Evolutionary conservation across 2,329 filamentous ascomycete genomes (phyloP).

Genomic region (Chaetomium globosum): DNA sequence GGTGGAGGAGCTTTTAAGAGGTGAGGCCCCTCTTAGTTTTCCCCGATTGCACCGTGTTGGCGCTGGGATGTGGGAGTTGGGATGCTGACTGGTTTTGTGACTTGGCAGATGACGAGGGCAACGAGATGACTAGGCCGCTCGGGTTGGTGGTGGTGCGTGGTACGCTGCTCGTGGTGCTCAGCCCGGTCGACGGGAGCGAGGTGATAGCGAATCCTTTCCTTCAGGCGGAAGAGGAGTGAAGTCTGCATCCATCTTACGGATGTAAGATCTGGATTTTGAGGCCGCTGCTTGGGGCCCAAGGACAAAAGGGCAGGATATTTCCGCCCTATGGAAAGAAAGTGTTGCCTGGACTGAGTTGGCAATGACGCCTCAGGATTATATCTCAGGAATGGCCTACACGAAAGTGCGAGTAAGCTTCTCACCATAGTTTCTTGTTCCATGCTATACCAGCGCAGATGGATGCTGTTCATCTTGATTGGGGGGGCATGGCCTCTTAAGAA

Average conservation of each 20-base stretch:
- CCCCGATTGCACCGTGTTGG: neutral
- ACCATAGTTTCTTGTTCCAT: neutral
- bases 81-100: neutral
- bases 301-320: conserved; percentile 3
- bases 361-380: neutral
- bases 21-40: conserved; percentile 50
- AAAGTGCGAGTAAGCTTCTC: neutral
- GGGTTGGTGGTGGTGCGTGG: conserved; percentile 89
- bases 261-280: neutral
- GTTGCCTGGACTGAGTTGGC: too few relatives aligned
- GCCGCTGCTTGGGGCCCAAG: neutral
- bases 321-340: neutral
- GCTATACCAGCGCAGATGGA: neutral
- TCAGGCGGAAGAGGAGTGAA: conserved; percentile 62
- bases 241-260: neutral
- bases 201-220: conserved; percentile 94
- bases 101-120: conserved; percentile 82
- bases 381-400: neutral
- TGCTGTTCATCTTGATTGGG: neutral
- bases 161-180: conserved; percentile 89
- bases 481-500: neutral
- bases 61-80: neutral
- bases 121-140: conserved; percentile 76
- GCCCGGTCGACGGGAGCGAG: conserved; percentile 90
- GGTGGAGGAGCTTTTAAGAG: conserved; percentile 84